Percentiles rank a stretch among this genome's conserved stretches.
Evolutionary conservation across 31 red algal species (phyloP).

Genomic region (Porphyra umbilicalis): DNA sequence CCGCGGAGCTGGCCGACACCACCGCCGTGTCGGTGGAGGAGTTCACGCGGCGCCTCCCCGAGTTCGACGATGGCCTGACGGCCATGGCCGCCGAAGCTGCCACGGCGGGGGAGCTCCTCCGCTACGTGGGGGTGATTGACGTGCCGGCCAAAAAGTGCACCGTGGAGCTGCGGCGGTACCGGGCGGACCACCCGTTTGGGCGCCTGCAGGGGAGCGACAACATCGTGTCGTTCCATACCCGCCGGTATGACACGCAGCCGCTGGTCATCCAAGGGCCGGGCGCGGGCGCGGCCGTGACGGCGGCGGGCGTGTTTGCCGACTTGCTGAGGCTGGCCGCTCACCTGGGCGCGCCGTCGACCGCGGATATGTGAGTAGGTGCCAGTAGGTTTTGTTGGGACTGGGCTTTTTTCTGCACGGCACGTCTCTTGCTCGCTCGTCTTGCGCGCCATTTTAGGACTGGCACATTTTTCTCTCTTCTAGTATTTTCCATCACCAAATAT

Average conservation of each 20-base stretch:
- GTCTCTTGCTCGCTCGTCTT: no score
- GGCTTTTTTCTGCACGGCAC: no score
- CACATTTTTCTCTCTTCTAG: no score
- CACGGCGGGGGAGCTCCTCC: slow-evolving; percentile 46
- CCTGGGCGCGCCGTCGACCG: slow-evolving; percentile 72
- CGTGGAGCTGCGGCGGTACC: slow-evolving; percentile 70
- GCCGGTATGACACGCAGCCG: slow-evolving; percentile 83
- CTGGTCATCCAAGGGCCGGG: slow-evolving; percentile 88
- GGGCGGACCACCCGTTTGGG: slow-evolving; percentile 70
- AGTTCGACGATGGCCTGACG: slow-evolving; percentile 63
- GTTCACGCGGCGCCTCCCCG: slow-evolving; percentile 71
- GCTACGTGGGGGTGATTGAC: slow-evolving; percentile 89
- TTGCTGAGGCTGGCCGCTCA: slow-evolving; percentile 74
- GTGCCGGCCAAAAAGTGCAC: slow-evolving; percentile 37
- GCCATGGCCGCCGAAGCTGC: slow-evolving; percentile 64
- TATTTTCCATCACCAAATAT: no score
- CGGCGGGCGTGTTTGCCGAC: slow-evolving; percentile 94
- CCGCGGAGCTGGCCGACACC: slow-evolving; percentile 26
- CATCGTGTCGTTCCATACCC: slow-evolving; percentile 86
- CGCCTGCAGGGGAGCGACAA: slow-evolving; percentile 86
- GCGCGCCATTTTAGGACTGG: no score
- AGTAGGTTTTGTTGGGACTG: no score
- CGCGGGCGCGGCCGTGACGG: slow-evolving; percentile 88
- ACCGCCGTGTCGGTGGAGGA: slow-evolving; percentile 43
- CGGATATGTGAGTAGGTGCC: slow-evolving; percentile 19